These are phyloP conservation scores for Pleurotus platypus DNA, from an alignment of 768 basidiomycete species.

Conservation along the genomic window DNA sequence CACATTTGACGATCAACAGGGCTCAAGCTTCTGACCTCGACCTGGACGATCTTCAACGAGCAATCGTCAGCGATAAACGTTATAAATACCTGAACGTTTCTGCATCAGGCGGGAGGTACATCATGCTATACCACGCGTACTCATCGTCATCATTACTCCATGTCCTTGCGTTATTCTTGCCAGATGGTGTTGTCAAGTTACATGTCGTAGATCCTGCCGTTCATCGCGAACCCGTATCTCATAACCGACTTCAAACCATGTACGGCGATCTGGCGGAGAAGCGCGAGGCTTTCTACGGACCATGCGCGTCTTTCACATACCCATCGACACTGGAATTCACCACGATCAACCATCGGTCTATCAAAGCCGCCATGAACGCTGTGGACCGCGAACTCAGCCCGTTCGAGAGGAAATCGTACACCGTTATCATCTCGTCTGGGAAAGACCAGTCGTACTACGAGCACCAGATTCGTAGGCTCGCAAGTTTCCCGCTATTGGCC, in stretches of 20 bases:
- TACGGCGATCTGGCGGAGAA: conserved; percentile 65
- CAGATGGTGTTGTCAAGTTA: conserved; percentile 63
- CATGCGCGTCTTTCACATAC: conserved; percentile 57
- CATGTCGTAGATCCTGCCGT: conserved; percentile 90
- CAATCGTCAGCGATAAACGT: conserved; percentile 51
- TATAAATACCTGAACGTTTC: conserved; percentile 76
- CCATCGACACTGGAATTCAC: conserved; percentile 56
- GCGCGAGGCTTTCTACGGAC: conserved; percentile 35
- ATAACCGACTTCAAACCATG: conserved; percentile 57
- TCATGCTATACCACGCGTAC: conserved; percentile 86
- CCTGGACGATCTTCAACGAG: conserved; percentile 72
- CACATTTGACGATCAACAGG: conserved; percentile 69
- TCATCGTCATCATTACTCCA: conserved; percentile 69
- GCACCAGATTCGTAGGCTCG: conserved; percentile 58
- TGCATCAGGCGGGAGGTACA: conserved; percentile 57
- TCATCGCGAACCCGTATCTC: conserved; percentile 74
- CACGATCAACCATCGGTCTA: conserved; percentile 62
- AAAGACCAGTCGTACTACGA: conserved; percentile 87
- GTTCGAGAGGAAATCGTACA: conserved; percentile 68
- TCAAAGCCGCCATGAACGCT: conserved; percentile 77
- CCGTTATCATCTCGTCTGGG: conserved; percentile 79
- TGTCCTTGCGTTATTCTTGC: conserved; percentile 85
- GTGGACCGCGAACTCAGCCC: conserved; percentile 84
- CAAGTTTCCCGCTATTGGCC: conserved; percentile 83
- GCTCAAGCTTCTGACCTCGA: conserved; percentile 84